These are phyloP conservation scores for Clonostachys sp. DNA, from an alignment of 2,329 filamentous ascomycete species.

Conservation along the genomic window DNA sequence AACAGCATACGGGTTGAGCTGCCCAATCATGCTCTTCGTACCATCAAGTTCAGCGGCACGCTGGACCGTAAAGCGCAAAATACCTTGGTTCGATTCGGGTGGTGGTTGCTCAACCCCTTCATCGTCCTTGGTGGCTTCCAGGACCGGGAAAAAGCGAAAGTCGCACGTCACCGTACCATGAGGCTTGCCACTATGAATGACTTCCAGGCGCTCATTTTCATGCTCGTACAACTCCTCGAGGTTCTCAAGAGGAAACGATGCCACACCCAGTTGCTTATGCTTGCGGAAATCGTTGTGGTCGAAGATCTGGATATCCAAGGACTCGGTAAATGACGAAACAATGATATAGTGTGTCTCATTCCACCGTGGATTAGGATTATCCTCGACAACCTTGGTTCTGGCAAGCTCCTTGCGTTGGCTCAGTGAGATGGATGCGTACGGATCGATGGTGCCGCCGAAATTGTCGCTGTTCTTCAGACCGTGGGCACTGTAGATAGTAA, in stretches of 20 bases:
- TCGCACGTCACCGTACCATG: slow-evolving; percentile 78
- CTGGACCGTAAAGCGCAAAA: slow-evolving; percentile 87
- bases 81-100: slow-evolving; percentile 89
- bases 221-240: slow-evolving; percentile 72
- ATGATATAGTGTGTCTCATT: slow-evolving; percentile 97
- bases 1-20: slow-evolving; percentile 85
- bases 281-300: slow-evolving; percentile 97
- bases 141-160: slow-evolving; percentile 90
- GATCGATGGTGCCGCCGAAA: slow-evolving; percentile 87
- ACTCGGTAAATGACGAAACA: slow-evolving; percentile 84
- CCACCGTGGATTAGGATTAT: slow-evolving; percentile 86
- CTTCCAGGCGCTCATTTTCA: slow-evolving; percentile 81
- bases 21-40: slow-evolving; percentile 85
- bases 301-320: slow-evolving; percentile 77
- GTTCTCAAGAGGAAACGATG: slow-evolving; percentile 79
- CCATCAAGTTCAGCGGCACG: slow-evolving; percentile 95
- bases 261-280: slow-evolving; percentile 88
- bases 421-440: slow-evolving; percentile 80
- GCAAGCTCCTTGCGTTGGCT: slow-evolving; percentile 79
- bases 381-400: slow-evolving; percentile 81
- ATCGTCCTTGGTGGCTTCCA: slow-evolving; percentile 65
- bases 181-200: slow-evolving; percentile 78
- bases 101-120: slow-evolving; percentile 77
- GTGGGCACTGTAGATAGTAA: slow-evolving; percentile 86
- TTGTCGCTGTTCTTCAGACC: slow-evolving; percentile 94